These are phyloP conservation scores for Taphrina deformans DNA, from an alignment of 1,139 yeast genomes.

Conservation along the genomic window DNA sequence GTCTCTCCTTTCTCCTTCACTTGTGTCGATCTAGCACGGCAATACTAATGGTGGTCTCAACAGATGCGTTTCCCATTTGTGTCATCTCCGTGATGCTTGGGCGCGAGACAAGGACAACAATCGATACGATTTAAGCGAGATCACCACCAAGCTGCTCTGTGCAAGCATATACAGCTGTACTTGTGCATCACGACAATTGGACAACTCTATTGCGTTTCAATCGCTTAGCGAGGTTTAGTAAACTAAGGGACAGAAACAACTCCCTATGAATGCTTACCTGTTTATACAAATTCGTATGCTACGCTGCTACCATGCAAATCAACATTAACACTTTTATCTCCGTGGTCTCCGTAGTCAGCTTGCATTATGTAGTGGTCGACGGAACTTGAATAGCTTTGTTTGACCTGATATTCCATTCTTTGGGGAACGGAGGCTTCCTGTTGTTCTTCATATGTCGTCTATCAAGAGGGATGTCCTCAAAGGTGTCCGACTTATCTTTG, in stretches of 20 bases:
- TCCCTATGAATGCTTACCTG: too few relatives aligned
- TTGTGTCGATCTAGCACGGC: not conserved
- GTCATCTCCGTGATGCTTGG: not conserved
- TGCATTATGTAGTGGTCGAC: too few relatives aligned
- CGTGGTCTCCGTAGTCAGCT: too few relatives aligned
- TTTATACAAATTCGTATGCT: too few relatives aligned
- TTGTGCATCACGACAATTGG: too few relatives aligned
- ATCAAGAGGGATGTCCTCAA: conserved; percentile 79
- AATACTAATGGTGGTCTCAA: not conserved
- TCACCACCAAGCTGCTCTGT: too few relatives aligned
- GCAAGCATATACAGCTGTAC: too few relatives aligned
- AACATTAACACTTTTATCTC: too few relatives aligned
- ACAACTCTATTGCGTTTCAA: too few relatives aligned
- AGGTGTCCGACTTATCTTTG: conserved; percentile 62
- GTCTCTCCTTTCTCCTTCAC: not conserved
- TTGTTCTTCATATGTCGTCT: conserved; percentile 61
- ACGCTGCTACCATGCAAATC: too few relatives aligned
- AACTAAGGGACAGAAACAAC: too few relatives aligned
- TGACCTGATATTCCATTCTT: conserved; percentile 56
- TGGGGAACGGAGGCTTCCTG: conserved; percentile 63
- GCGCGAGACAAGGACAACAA: not conserved
- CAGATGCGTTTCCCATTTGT: not conserved
- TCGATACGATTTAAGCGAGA: not conserved
- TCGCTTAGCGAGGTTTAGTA: too few relatives aligned
- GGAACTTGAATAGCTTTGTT: conserved; percentile 1